phyloP scores from a whole-genome alignment of 2,329 filamentous ascomycete genomes.

The Cryphonectria nitschkei region DNA sequence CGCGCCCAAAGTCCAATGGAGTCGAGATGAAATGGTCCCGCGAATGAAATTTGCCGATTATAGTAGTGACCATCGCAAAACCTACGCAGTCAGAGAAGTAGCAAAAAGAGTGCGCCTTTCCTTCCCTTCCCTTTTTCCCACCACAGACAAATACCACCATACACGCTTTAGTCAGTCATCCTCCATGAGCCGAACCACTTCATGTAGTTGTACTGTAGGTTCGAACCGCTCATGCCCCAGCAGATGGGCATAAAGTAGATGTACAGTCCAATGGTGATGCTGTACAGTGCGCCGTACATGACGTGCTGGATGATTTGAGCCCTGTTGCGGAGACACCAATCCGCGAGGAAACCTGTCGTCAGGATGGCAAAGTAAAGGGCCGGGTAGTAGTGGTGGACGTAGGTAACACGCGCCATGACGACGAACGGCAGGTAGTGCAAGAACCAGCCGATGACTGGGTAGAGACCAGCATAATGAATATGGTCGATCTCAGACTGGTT shows the following conservation, averaged over 20 bases:
- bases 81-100: slow-evolving; percentile 7
- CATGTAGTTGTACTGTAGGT: slow-evolving; percentile 84
- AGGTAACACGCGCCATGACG: slow-evolving; percentile 97
- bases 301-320: slow-evolving; percentile 65
- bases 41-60: slow-evolving; percentile 4
- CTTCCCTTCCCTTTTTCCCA: background rate
- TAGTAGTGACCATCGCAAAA: background rate
- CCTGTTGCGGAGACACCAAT: slow-evolving; percentile 77
- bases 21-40: slow-evolving; percentile 1
- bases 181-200: slow-evolving; percentile 93
- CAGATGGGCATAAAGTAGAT: slow-evolving; percentile 90
- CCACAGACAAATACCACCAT: background rate
- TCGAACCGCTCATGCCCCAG: slow-evolving; percentile 90
- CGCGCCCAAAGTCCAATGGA: background rate
- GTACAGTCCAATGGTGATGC: slow-evolving; percentile 77
- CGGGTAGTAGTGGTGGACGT: slow-evolving; percentile 99
- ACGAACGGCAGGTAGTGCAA: slow-evolving; percentile 96
- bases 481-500: slow-evolving; percentile 81
- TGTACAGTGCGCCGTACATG: slow-evolving; percentile 77
- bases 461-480: slow-evolving; percentile 91
- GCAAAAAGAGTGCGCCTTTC: background rate
- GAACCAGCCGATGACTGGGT: slow-evolving; percentile 92
- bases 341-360: slow-evolving; percentile 81
- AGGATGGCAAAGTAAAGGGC: slow-evolving; percentile 97
- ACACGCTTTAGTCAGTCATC: slow-evolving; percentile 64